Evolutionary conservation across 371 early-diverging fungal genomes (phyloP).

Genomic region (Apophysomyces ossiformis): DNA sequence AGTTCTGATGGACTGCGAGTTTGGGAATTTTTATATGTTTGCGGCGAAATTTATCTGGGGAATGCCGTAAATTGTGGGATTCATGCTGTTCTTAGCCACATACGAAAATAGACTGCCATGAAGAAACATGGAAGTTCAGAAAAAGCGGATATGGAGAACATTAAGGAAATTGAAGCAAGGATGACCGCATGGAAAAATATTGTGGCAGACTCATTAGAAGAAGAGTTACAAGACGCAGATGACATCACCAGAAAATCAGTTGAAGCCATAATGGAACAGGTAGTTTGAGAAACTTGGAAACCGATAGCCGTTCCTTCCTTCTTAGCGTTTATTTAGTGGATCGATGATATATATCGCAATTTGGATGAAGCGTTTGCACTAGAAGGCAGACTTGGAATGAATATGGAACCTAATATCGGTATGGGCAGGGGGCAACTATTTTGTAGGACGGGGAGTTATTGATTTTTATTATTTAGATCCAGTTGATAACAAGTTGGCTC

Average conservation of each 20-base stretch:
- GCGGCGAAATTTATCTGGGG: no score
- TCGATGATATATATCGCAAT: background rate
- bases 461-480: background rate
- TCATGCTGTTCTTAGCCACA: no score
- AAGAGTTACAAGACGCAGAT: background rate
- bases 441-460: background rate
- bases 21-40: no score
- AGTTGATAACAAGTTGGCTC: background rate
- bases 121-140: no score
- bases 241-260: background rate
- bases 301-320: background rate
- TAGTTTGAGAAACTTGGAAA: background rate
- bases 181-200: slow-evolving; percentile 1
- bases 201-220: background rate
- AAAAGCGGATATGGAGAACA: background rate
- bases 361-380: background rate
- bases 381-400: background rate
- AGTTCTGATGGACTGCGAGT: no score
- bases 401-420: no score
- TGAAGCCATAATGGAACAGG: slow-evolving; percentile 1
- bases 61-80: no score
- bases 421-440: background rate
- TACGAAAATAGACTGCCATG: no score
- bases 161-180: background rate
- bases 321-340: background rate